Conservation (phyloP, 169 alveolate species). For the Besnoitia besnoiti region DNA sequence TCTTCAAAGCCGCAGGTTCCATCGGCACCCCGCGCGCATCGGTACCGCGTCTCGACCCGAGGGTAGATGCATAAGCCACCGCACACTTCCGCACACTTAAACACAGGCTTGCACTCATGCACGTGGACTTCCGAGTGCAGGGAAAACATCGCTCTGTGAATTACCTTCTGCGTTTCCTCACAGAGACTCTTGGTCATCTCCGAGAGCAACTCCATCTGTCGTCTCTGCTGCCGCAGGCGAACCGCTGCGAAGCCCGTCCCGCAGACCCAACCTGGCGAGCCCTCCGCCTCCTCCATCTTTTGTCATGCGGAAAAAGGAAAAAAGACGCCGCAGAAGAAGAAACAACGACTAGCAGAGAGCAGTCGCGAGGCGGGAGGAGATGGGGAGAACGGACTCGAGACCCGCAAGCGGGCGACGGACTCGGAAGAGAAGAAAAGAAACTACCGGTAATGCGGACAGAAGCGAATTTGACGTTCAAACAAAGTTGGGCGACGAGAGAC, state of each 20-base stretch:
- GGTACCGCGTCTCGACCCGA: background rate
- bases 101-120: background rate
- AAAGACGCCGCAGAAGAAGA: background rate
- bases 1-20: background rate
- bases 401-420: background rate
- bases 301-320: background rate
- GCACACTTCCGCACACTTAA: background rate
- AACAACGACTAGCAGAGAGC: no score
- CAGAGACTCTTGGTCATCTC: background rate
- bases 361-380: no score
- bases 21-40: background rate
- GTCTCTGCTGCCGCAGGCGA: conserved; percentile 44
- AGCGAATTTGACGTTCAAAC: no score
- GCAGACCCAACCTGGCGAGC: background rate
- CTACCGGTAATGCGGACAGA: no score
- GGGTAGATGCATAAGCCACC: background rate
- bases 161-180: conserved; percentile 1
- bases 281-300: background rate
- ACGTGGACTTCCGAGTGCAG: background rate
- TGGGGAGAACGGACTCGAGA: background rate
- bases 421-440: no score
- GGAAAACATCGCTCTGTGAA: background rate
- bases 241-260: background rate
- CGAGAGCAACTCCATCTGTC: background rate
- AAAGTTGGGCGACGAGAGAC: background rate